A percentile compares a stretch with the other conserved stretches of the same genome.
phyloP scores from a whole-genome alignment of 225 moss, liverwort and hornwort genomes.

The Bryoerythrophyllum caledonicum region DNA sequence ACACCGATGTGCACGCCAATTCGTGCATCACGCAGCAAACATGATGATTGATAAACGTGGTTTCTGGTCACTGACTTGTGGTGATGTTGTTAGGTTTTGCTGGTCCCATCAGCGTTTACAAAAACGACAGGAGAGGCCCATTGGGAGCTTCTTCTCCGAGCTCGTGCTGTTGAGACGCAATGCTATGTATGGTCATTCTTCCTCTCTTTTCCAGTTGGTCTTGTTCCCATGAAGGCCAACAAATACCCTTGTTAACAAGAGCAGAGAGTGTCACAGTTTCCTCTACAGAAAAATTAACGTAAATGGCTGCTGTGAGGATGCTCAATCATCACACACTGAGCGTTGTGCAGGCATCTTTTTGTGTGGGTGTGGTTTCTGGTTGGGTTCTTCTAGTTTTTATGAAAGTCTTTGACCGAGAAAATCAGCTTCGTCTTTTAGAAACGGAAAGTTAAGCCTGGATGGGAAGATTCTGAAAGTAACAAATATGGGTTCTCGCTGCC shows the following conservation, averaged over 20 bases:
- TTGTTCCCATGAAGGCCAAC: neutral
- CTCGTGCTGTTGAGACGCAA: conserved; percentile 91
- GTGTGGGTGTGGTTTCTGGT: neutral
- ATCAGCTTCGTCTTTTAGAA: neutral
- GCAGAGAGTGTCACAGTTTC: neutral
- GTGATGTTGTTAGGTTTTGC: conserved; percentile 50
- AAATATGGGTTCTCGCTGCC: neutral
- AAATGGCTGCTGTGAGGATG: neutral
- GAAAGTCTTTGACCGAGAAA: neutral
- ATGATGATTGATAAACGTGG: neutral
- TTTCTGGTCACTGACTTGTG: conserved; percentile 11
- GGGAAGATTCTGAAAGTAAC: neutral
- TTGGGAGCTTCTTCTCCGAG: conserved; percentile 91
- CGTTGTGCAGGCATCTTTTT: no score
- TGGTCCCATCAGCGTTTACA: conserved; percentile 95
- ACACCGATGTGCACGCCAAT: no score
- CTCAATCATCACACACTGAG: neutral
- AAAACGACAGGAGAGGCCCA: conserved; percentile 91
- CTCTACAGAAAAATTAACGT: neutral
- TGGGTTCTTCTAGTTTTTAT: neutral
- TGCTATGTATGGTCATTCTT: conserved; percentile 66
- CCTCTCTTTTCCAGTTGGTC: conserved; percentile 16
- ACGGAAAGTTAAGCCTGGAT: neutral
- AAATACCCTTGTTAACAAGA: neutral
- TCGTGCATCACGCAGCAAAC: no score